Base-by-base conservation (phyloP, 2,329 filamentous ascomycete genomes). In the Phyllosticta citribraziliensis region DNA sequence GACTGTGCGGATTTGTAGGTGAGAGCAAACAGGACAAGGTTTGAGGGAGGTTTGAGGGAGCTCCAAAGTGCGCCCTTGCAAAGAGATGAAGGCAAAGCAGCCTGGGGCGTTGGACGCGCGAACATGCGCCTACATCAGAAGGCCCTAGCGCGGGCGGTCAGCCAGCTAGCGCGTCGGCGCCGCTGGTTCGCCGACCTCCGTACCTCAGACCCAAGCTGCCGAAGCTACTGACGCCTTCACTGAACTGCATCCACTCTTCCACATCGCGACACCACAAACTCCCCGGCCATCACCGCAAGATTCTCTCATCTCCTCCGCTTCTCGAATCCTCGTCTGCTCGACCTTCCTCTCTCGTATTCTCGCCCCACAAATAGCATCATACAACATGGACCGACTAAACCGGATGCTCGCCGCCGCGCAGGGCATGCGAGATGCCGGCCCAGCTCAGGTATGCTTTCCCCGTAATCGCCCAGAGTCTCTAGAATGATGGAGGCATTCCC, bases 341-440 rank as follows among this genome's bases (percentile, higher is more conserved):
- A 57, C 25, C 53, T 60, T 51, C 35, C 58, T 56, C 24, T 60
- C 53, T 25, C 58, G 58, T 52, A 56, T 35, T 12, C 22, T 10
- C 53, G 53, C 52, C 53, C 58, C 58, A 60, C 60, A 40, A 24
- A 30, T 20, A 22, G 56, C 60, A 27, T 57, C 60, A 57, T 52
- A 50, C 55, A 65, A 59, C 63, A 97, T 97, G 93, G 93, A 97
- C 73, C 87, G 93, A 74, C 86, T 97, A 76, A 91, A 89, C 78
- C 86, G 88, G 74, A 88, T 97, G 85, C 83, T 97, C 68, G 87
- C 88, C 65, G 84, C 84, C 66, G 88, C 89, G 70, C 82, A 84
- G 70, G 79, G 80, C 73, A 84, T 75, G 74, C 83, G 85, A 68
- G 85, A 86, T 68, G 87, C 73, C 68, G 78, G 88, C 64, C 82